Evolutionary conservation across 2,329 filamentous ascomycete species (phyloP).

Genomic region (Aspergillus felis): DNA sequence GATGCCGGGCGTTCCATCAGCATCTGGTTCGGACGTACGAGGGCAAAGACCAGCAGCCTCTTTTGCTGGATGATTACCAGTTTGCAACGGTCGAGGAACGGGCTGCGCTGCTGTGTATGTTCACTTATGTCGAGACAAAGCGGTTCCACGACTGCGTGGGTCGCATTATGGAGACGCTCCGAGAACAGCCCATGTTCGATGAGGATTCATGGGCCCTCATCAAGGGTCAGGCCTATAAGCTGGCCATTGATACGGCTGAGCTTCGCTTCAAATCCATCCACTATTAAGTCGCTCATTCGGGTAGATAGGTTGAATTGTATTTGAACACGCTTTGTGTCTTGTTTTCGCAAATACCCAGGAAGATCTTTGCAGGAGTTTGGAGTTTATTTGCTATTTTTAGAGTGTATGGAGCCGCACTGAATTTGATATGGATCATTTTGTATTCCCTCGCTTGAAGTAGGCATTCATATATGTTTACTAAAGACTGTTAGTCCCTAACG

Average conservation of each 20-base stretch:
- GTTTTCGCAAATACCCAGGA: not conserved
- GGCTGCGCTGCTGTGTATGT: not conserved
- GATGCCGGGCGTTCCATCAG: slow-evolving; percentile 3
- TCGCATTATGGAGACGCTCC: not conserved
- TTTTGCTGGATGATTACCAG: not conserved
- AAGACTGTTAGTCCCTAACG: no score
- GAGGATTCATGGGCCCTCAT: slow-evolving; percentile 5
- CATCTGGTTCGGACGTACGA: not conserved
- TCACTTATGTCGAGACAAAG: slow-evolving; percentile 2
- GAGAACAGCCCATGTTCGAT: slow-evolving; percentile 1
- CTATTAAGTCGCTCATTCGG: not conserved
- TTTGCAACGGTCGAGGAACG: not conserved
- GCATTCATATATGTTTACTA: not conserved
- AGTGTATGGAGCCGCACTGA: not conserved
- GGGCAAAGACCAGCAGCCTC: not conserved
- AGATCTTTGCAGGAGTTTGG: not conserved
- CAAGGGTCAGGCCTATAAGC: not conserved
- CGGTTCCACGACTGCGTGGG: slow-evolving; percentile 1
- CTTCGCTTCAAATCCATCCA: not conserved
- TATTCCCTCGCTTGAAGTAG: not conserved
- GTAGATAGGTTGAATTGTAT: not conserved
- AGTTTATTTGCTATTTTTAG: not conserved
- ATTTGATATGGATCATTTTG: not conserved
- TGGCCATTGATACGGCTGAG: slow-evolving; percentile 1
- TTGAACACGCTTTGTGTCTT: not conserved